These are phyloP conservation scores for Eucalyptus marginata DNA, from an alignment of 345 rosid genomes.

Conservation along the genomic window DNA sequence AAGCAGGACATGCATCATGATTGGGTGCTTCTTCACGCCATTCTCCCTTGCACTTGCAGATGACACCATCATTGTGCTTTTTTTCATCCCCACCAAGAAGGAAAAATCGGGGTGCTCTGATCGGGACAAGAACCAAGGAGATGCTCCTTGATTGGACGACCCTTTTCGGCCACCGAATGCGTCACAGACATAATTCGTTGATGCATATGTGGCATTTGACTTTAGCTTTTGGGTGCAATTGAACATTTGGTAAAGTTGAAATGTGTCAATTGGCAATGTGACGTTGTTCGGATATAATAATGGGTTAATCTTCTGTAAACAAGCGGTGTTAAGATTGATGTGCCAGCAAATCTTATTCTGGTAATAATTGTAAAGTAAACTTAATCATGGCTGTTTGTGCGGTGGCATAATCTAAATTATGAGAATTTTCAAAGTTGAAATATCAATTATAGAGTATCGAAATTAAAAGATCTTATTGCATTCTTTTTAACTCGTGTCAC, in stretches of 20 bases:
- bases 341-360: background rate
- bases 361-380: background rate
- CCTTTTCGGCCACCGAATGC: background rate
- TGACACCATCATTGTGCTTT: background rate
- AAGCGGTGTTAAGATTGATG: fast-evolving
- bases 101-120: background rate
- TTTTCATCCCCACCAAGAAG: background rate
- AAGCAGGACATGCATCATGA: background rate
- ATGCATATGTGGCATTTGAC: background rate
- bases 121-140: background rate
- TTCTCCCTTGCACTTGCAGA: background rate
- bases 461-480: background rate
- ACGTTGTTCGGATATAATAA: background rate
- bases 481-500: background rate
- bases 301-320: background rate
- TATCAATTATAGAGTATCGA: background rate
- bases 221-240: background rate
- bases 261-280: background rate
- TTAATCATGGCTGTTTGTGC: background rate
- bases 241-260: background rate
- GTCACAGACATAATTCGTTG: background rate
- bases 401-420: background rate
- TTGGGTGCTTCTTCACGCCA: background rate
- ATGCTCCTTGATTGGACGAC: background rate
- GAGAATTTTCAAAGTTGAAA: background rate